Evolutionary conservation across 2,329 filamentous ascomycete species (phyloP).

Genomic region (Apiospora pterosperma): DNA sequence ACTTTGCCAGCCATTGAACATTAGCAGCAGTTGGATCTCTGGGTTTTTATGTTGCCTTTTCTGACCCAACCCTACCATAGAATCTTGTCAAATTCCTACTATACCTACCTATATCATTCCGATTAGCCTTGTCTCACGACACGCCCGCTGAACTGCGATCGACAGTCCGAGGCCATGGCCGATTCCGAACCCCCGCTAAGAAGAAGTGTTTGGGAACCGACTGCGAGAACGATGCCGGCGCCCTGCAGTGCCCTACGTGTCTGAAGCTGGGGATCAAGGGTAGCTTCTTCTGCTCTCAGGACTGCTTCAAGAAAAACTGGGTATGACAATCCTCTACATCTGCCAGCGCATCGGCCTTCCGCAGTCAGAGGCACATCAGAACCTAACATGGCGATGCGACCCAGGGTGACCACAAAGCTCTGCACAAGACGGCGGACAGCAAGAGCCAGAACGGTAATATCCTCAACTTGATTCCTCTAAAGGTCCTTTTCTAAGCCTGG

Average conservation of each 20-base stretch:
- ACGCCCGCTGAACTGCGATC: neutral
- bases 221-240: constrained; percentile 81
- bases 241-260: constrained; percentile 91
- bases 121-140: neutral
- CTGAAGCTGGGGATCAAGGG: constrained; percentile 83
- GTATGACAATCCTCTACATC: constrained; percentile 46
- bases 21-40: neutral
- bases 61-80: neutral
- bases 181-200: constrained; percentile 47
- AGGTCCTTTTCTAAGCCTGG: constrained; percentile 88
- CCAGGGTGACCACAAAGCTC: constrained; percentile 76
- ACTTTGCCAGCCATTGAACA: neutral
- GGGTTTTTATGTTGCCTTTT: no score
- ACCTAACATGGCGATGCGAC: constrained; percentile 7
- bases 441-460: constrained; percentile 61
- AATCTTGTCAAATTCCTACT: neutral
- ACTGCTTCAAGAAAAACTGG: constrained; percentile 99
- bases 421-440: constrained; percentile 67
- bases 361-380: neutral
- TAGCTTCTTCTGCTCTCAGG: constrained; percentile 96
- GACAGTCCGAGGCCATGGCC: constrained; percentile 32
- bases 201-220: constrained; percentile 77
- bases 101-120: no score
- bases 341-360: neutral
- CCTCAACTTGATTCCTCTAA: constrained; percentile 71